These are phyloP conservation scores for Moringa oleifera DNA, from an alignment of 345 rosid species.

Conservation along the genomic window DNA sequence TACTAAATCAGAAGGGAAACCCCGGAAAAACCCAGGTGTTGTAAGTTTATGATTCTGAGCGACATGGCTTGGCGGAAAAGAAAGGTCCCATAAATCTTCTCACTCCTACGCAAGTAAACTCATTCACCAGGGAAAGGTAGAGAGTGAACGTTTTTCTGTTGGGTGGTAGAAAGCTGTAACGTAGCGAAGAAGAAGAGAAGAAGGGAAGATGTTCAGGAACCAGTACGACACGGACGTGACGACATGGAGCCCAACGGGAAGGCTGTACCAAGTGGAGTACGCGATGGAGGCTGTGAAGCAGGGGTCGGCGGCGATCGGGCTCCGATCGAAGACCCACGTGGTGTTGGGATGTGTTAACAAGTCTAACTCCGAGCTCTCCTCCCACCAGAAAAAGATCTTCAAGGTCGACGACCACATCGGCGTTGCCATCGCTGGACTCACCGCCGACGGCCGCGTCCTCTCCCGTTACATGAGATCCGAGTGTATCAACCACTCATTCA, in stretches of 20 bases:
- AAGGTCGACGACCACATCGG: constrained; percentile 98
- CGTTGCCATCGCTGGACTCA: constrained; percentile 92
- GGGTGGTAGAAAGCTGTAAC: neutral
- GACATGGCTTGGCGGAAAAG: too few species aligned
- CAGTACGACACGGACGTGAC: constrained; percentile 99
- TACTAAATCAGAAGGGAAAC: too few species aligned
- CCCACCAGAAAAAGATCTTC: constrained; percentile 98
- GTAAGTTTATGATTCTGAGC: too few species aligned
- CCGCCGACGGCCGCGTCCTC: constrained; percentile 96
- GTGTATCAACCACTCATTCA: constrained; percentile 76
- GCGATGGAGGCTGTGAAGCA: constrained; percentile 99
- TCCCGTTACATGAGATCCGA: constrained; percentile 96
- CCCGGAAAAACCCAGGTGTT: too few species aligned
- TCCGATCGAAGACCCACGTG: constrained; percentile 95
- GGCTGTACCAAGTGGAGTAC: constrained; percentile 96
- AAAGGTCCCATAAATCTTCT: too few species aligned
- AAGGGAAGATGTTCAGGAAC: constrained; percentile 72
- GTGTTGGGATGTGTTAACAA: constrained; percentile 92
- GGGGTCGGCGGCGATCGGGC: constrained; percentile 98
- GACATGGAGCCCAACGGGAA: constrained; percentile 98
- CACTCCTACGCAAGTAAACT: too few species aligned
- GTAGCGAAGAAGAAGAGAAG: constrained; percentile 6
- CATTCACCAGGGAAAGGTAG: too few species aligned
- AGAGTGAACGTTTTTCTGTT: neutral
- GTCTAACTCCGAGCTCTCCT: constrained; percentile 88